Conservation (phyloP, 1,284 basidiomycete genomes). For the Thecaphora thlaspeos region DNA sequence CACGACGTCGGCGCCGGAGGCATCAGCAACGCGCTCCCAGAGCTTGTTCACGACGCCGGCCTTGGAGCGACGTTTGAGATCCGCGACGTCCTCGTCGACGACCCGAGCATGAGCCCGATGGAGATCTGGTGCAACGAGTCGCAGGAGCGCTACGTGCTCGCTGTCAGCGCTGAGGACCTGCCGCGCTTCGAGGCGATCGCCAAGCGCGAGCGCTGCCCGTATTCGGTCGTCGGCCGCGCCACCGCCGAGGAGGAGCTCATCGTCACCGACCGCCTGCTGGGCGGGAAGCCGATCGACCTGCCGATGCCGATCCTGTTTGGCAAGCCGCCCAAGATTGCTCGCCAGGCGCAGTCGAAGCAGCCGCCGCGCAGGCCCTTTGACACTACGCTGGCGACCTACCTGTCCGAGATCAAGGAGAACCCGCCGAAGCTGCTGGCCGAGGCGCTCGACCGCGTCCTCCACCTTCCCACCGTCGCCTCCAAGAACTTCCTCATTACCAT, state of each 20-base stretch:
- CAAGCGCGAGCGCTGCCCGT: constrained; percentile 85
- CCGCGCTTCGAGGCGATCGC: constrained; percentile 73
- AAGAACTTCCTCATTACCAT: constrained; percentile 99
- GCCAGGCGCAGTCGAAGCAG: constrained; percentile 67
- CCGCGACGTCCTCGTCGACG: constrained; percentile 85
- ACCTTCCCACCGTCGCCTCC: constrained; percentile 85
- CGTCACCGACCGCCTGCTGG: constrained; percentile 82
- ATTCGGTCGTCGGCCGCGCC: constrained; percentile 83
- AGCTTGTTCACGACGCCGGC: constrained; percentile 90
- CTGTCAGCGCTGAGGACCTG: constrained; percentile 45
- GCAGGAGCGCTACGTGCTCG: constrained; percentile 96
- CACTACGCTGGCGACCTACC: constrained; percentile 68
- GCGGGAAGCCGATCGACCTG: constrained; percentile 78
- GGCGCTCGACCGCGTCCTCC: constrained; percentile 79
- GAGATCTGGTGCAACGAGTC: constrained; percentile 99
- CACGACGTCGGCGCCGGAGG: constrained; percentile 98
- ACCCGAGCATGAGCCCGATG: constrained; percentile 94
- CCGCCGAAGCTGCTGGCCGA: constrained; percentile 60
- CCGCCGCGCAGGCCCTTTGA: constrained; percentile 70
- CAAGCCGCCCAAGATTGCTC: constrained; percentile 89
- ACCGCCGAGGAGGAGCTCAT: constrained; percentile 74
- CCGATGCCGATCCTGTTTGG: constrained; percentile 96
- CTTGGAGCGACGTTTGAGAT: constrained; percentile 94
- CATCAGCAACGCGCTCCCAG: constrained; percentile 91
- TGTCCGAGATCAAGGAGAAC: constrained; percentile 59